Evolutionary conservation across 306 rosid species (phyloP).

Genomic region (Trifolium repens): DNA sequence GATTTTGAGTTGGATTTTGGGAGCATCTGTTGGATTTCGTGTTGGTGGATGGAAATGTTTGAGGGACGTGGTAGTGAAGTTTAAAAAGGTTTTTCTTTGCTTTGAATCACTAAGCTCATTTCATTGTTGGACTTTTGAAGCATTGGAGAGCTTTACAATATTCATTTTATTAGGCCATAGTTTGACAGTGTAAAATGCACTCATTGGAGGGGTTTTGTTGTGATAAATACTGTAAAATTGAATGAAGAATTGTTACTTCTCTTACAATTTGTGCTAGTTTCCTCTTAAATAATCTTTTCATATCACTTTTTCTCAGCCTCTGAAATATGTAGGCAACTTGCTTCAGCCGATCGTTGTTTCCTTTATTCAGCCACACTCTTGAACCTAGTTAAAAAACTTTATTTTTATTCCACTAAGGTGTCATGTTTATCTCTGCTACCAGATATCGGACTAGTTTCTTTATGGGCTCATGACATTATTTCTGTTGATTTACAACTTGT

Average conservation of each 20-base stretch:
- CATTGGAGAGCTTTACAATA: constrained; percentile 23
- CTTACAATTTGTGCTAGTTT: constrained; percentile 22
- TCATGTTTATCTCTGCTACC: constrained; percentile 36
- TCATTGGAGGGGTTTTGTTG: constrained; percentile 28
- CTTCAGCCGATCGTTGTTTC: constrained; percentile 26
- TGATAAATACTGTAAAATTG: constrained; percentile 29
- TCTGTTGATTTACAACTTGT: constrained; percentile 46
- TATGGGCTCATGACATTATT: constrained; percentile 40
- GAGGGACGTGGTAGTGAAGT: constrained; percentile 87
- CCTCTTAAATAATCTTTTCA: constrained; percentile 22
- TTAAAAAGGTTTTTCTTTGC: constrained; percentile 70
- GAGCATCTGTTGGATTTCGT: constrained; percentile 88
- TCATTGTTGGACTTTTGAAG: constrained; percentile 24
- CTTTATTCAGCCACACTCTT: constrained; percentile 8
- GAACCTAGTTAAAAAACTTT: constrained; percentile 29
- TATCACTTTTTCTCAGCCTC: constrained; percentile 21
- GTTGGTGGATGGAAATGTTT: constrained; percentile 95
- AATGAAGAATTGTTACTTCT: constrained; percentile 29
- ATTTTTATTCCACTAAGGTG: constrained; percentile 32
- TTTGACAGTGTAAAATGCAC: constrained; percentile 18
- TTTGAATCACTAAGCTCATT: constrained; percentile 38
- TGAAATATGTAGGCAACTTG: constrained; percentile 24
- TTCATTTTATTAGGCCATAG: constrained; percentile 27
- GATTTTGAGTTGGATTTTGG: constrained; percentile 83
- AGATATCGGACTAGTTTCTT: constrained; percentile 38